phyloP scores from a whole-genome alignment of 2,329 filamentous ascomycete genomes.

The Cercospora sp. region DNA sequence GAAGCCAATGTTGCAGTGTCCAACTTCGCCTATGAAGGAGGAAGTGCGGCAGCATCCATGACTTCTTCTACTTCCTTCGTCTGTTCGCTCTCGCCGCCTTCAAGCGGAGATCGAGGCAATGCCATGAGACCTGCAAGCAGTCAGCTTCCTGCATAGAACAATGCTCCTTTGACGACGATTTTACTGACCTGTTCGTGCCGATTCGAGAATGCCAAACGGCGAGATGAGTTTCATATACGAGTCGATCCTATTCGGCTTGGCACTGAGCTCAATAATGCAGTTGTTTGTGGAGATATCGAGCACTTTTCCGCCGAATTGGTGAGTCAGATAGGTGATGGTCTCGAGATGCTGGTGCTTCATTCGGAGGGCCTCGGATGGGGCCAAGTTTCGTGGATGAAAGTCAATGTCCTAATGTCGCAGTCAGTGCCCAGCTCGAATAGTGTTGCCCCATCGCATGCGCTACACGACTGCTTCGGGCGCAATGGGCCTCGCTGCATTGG shows the following conservation, averaged over 20 bases:
- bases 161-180: not conserved
- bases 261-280: constrained; percentile 95
- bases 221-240: constrained; percentile 95
- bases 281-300: constrained; percentile 97
- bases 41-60: constrained; percentile 90
- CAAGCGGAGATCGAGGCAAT: constrained; percentile 85
- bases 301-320: constrained; percentile 97
- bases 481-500: not conserved
- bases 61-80: constrained; percentile 91
- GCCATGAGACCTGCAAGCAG: constrained; percentile 75
- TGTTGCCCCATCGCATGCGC: too few relatives aligned
- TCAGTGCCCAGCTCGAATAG: too few relatives aligned
- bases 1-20: not conserved
- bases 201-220: constrained; percentile 95
- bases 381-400: constrained; percentile 87
- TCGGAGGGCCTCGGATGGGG: constrained; percentile 81
- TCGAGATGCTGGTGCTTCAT: constrained; percentile 98
- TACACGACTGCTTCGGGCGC: not conserved
- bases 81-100: constrained; percentile 68
- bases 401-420: constrained; percentile 57
- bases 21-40: constrained; percentile 55
- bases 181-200: constrained; percentile 72
- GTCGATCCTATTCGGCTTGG: constrained; percentile 90
- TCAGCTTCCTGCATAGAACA: constrained; percentile 21
- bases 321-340: constrained; percentile 92